A percentile compares a stretch with the other conserved stretches of the same genome.
phyloP scores from a whole-genome alignment of 306 rosid genomes.

The Arachis stenosperma region DNA sequence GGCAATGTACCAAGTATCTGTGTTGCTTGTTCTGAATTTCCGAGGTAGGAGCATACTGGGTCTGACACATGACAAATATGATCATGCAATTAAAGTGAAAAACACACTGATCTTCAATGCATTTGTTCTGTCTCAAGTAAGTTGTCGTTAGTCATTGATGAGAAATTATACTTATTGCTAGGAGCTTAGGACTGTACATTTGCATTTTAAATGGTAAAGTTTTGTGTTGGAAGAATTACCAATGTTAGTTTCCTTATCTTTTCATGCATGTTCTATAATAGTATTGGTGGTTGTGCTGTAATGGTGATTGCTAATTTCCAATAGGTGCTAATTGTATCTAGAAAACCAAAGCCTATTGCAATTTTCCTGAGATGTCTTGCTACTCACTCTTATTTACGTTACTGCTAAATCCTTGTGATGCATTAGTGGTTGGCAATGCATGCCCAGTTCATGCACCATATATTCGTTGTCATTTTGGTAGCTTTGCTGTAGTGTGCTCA shows the following conservation, averaged over 20 bases:
- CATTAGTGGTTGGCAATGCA: conserved; percentile 10
- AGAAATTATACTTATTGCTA: background rate
- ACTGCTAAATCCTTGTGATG: conserved; percentile 18
- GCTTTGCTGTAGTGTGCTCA: conserved; percentile 5
- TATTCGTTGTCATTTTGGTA: background rate
- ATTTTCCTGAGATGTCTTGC: conserved; percentile 10
- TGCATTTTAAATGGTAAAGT: background rate
- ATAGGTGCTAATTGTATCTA: no score
- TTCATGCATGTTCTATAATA: background rate
- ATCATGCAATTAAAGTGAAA: conserved; percentile 61
- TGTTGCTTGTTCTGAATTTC: conserved; percentile 81
- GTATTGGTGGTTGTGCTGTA: background rate
- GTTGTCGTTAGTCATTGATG: conserved; percentile 23
- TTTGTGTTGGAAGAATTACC: background rate
- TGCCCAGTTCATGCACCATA: conserved; percentile 4
- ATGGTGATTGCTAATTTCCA: no score
- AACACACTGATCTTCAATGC: conserved; percentile 94
- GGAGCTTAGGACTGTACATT: background rate
- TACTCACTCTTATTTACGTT: background rate
- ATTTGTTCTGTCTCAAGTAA: conserved; percentile 93
- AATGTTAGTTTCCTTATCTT: background rate
- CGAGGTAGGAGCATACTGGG: conserved; percentile 67
- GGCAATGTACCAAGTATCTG: conserved; percentile 90
- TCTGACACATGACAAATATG: conserved; percentile 37
- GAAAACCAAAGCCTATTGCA: background rate